phyloP scores from a whole-genome alignment of 176 grass and related monocot genomes.

The maize (Zea mays) region DNA sequence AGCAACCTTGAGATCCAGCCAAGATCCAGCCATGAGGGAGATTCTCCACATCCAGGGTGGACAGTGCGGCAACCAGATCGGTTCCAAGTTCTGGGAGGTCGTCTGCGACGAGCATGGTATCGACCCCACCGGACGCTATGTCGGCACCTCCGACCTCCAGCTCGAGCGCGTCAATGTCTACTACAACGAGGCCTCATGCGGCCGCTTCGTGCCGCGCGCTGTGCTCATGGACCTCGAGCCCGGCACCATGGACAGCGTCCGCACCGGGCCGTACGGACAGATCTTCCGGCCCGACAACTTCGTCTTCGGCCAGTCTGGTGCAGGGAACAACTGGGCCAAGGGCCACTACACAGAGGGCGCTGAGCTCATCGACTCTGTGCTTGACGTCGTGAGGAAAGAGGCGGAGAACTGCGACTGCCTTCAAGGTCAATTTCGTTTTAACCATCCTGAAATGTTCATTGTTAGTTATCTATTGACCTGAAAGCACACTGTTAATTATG shows the following conservation, averaged over 20 bases:
- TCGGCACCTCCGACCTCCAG: constrained; percentile 79
- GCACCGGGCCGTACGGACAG: constrained; percentile 72
- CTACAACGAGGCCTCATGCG: constrained; percentile 89
- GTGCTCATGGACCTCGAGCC: constrained; percentile 96
- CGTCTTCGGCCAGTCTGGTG: constrained; percentile 76
- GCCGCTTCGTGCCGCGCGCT: constrained; percentile 75
- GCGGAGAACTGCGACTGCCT: constrained; percentile 94
- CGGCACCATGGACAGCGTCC: constrained; percentile 90
- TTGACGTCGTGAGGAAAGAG: constrained; percentile 86
- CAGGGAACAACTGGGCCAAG: constrained; percentile 92
- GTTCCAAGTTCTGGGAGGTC: constrained; percentile 87
- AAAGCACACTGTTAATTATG: constrained; percentile 16
- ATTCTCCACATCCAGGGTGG: constrained; percentile 87
- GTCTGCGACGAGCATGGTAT: constrained; percentile 86
- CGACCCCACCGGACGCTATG: constrained; percentile 68
- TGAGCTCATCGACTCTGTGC: constrained; percentile 84
- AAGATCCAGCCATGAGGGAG: constrained; percentile 70
- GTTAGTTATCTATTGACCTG: neutral
- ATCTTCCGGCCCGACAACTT: constrained; percentile 93
- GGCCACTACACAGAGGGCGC: constrained; percentile 86
- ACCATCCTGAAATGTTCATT: neutral
- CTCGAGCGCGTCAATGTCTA: constrained; percentile 90
- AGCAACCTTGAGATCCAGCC: neutral
- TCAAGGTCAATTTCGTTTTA: constrained; percentile 58
- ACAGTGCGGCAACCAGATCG: constrained; percentile 90